Percentiles rank a stretch among this genome's conserved stretches.
phyloP scores from a whole-genome alignment of 176 grass and related monocot genomes.

The Hordeum vulgare region MorexV3_pseudomolecules_assembly NC_058522.1:568707241-568707740 shows the following conservation, averaged over 20 bases:
- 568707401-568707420: background rate
- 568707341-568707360: background rate
- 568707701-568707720: constrained; percentile 62
- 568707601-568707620: background rate
- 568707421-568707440: background rate
- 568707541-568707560: background rate
- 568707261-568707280: constrained; percentile 52
- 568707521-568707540: background rate
- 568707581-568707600: background rate
- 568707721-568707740: constrained; percentile 66
- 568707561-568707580: background rate
- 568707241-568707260: constrained; percentile 81
- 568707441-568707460: background rate
- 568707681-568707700: constrained; percentile 67
- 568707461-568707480: background rate
- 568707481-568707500: background rate
- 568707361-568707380: background rate
- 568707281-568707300: background rate
- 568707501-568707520: background rate
- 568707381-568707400: background rate
- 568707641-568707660: background rate
- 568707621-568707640: background rate
- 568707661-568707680: background rate
- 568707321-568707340: background rate
- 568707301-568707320: background rate